These are phyloP conservation scores for Polysphondylium violaceum DNA, from an alignment of 78 protist species.

Conservation along the genomic window DNA sequence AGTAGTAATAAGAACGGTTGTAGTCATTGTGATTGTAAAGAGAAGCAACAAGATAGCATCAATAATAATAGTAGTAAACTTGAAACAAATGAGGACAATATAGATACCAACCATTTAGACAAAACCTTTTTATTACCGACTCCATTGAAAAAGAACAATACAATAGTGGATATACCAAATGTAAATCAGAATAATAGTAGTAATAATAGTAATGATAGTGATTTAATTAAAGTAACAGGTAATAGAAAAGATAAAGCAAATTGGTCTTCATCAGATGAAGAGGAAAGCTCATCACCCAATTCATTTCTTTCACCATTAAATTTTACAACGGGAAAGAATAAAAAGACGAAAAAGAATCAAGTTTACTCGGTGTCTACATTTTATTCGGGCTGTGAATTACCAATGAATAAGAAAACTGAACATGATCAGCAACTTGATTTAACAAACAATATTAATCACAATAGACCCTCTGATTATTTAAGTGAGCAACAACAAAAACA, in stretches of 20 bases:
- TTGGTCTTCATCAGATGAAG: conserved; percentile 11
- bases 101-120: no score
- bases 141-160: neutral
- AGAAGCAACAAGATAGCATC: neutral
- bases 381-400: conserved; percentile 63
- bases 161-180: neutral
- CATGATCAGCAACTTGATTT: neutral
- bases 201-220: neutral
- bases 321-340: conserved; percentile 48
- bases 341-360: conserved; percentile 52
- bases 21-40: no score
- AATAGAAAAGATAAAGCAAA: neutral
- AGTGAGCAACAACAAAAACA: neutral
- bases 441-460: neutral
- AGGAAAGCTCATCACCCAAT: conserved; percentile 6
- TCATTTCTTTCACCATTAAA: conserved; percentile 73
- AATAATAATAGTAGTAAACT: neutral
- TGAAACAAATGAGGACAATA: neutral
- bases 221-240: neutral
- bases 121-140: neutral
- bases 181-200: neutral
- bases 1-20: neutral
- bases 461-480: neutral
- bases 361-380: conserved; percentile 49
- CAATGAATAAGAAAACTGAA: conserved; percentile 13